Base-by-base conservation (phyloP, 345 rosid species). In the Populus nigra region DNA sequence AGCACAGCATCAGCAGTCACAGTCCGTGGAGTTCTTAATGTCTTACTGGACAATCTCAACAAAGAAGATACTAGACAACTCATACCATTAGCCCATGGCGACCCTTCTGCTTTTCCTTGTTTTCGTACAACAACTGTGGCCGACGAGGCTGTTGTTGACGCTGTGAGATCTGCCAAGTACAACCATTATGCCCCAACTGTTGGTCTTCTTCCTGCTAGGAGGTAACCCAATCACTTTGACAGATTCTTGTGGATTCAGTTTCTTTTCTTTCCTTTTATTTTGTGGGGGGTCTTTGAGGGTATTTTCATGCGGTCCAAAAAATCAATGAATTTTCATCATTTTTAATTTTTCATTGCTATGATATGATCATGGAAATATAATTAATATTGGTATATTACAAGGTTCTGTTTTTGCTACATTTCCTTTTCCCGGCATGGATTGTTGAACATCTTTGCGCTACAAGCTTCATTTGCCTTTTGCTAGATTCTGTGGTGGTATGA, bases 41-140 rank as follows among this genome's bases (percentile, higher is more conserved):
- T 62, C 77, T 73, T 93, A 39, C 67, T 76, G 71, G 86, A 12
- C 8, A 89, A 87, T 49, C 79, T 91, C 77, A 75, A 84, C 78
- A 53, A 76, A 5, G 86, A 85, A 15, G 87, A 87, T 41, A 8
- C 73, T 9, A 80, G 88, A 78, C 35, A 84, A 3, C 35, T 84
- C 29, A 50, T 91, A 17, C 91, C 90, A 41, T 87, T 91, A 13
- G 93, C 88, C 66, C 91, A 88, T n/a, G 97, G 98, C 29, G 93
- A 93, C 41, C 94, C 97, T 57, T 88, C 98, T 15, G 78, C 63
- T 35, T 90, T 88, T 72, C 88, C 93, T 10, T 79, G 88, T 85
- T 91, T 89, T 77, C 85, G 89, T 9, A 89, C 94, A 35, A 15
- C 75, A 15, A 55, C 82, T 20, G 83, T 45, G 1, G 97, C 92